Percentiles rank a stretch among this genome's conserved stretches.
Conservation (phyloP, 208 protist species). For the Herpetomonas muscarum region DNA sequence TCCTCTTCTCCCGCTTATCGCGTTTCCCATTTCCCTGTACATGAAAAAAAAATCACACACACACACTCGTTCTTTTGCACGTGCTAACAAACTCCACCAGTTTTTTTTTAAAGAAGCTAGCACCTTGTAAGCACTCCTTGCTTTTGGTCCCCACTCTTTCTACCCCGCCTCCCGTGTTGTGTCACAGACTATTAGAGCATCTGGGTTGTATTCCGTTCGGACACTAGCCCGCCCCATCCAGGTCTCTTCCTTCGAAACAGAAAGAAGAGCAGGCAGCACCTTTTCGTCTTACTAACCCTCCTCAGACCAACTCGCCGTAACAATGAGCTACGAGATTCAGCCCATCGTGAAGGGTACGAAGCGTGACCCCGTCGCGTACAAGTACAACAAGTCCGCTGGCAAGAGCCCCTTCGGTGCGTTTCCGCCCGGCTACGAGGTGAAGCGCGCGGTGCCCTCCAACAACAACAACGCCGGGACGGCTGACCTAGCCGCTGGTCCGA, state of each 20-base stretch:
- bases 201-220: too few species aligned
- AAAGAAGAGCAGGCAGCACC: neutral
- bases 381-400: constrained; percentile 80
- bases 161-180: too few species aligned
- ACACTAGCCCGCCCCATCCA: too few species aligned
- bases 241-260: neutral
- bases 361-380: constrained; percentile 63
- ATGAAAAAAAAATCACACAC: too few species aligned
- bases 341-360: constrained; percentile 85
- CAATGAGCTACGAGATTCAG: constrained; percentile 90
- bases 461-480: constrained; percentile 5
- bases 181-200: too few species aligned
- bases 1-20: neutral
- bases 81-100: too few species aligned
- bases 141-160: too few species aligned
- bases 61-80: too few species aligned
- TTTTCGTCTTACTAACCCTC: too few species aligned
- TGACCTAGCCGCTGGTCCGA: constrained; percentile 2
- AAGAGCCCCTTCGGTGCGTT: constrained; percentile 85
- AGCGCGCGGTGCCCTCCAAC: constrained; percentile 15
- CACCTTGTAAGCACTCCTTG: too few species aligned
- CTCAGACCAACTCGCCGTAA: too few species aligned
- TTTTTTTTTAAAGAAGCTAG: too few species aligned
- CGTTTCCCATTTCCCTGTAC: neutral
- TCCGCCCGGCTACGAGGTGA: constrained; percentile 39